phyloP scores from a whole-genome alignment of 371 early-diverging fungal genomes.

The Rhizopus microsporus region DNA sequence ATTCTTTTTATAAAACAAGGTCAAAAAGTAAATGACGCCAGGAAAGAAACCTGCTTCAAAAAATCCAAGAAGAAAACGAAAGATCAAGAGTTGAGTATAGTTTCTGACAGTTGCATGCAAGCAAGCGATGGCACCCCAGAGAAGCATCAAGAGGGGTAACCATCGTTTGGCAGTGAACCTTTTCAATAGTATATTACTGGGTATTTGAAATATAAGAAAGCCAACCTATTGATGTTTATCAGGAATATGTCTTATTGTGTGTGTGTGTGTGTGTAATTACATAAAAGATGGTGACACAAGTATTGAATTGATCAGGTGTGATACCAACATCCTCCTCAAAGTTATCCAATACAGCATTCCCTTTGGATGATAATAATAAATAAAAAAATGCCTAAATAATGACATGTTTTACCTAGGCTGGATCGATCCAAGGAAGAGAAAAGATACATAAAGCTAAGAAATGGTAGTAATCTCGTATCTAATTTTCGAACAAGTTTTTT shows the following conservation, averaged over 20 bases:
- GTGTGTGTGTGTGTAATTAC: slow-evolving; percentile 9
- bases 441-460: slow-evolving; percentile 53
- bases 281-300: slow-evolving; percentile 49
- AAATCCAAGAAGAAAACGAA: slow-evolving; percentile 46
- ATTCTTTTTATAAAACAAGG: slow-evolving; percentile 46
- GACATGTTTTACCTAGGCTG: slow-evolving; percentile 37
- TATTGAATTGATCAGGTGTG: slow-evolving; percentile 50
- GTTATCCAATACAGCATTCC: slow-evolving; percentile 51
- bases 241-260: background rate
- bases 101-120: slow-evolving; percentile 36
- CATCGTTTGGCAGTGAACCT: slow-evolving; percentile 43
- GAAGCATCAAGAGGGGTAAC: slow-evolving; percentile 47
- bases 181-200: slow-evolving; percentile 48
- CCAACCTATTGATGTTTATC: slow-evolving; percentile 24
- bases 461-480: slow-evolving; percentile 48
- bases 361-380: slow-evolving; percentile 12
- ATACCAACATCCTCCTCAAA: slow-evolving; percentile 50
- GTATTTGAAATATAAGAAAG: slow-evolving; percentile 48
- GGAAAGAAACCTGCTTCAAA: slow-evolving; percentile 54
- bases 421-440: slow-evolving; percentile 55
- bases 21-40: slow-evolving; percentile 45
- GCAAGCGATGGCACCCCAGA: slow-evolving; percentile 45
- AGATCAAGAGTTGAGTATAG: slow-evolving; percentile 29
- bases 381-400: background rate
- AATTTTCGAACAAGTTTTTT: slow-evolving; percentile 42